Base-by-base conservation (phyloP, 2,329 filamentous ascomycete species). In the Talaromyces sp. region DNA sequence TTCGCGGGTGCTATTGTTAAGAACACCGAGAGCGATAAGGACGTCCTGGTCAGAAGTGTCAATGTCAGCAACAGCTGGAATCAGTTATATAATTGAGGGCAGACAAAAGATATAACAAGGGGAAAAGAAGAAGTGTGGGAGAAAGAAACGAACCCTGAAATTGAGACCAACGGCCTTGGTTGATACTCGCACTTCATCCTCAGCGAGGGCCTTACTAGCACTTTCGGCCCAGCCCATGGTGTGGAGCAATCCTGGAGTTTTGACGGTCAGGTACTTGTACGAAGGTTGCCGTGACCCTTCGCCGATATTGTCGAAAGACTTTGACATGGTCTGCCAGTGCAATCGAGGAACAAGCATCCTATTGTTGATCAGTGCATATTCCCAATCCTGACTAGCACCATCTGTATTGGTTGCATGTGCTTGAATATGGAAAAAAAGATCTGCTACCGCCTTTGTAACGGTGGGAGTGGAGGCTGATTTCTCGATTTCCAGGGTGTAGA, bases 111-210 rank as follows among this genome's bases (percentile, higher is more conserved):
- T 39, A 39, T 39, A 13, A 39, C 8, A 8, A 13, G 2, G 13
- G 35, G 35, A 13, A 39, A 39, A 39, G 35, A 39, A 39, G 35
- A 4, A 39, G 13, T 9, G 35, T 39, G 35, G 13, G 35, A 39
- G 35, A 39, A 39, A 39, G 35, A 8, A 13, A 39, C 35, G 8
- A 39, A 39, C 35, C 35, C 35, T 43, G 65, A 74, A 73, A 43
- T 73, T 72, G 45, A 74, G 31, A 13, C 73, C 73, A 14, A 69
- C 69, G 2, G 68, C 69, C 13, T 68, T 50, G 1, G 68, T 62
- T 22, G 71, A 61, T 3, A 74, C 61, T 41, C 73, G 69, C 11
- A 74, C 69, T 14, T 70, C 60, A 33, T 73, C 66, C 2, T 59
- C 63, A 6, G 58, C 11, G 8, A 60, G 27, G 3, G 16, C 6